These are phyloP conservation scores for Pseudoturritis turrita DNA, from an alignment of 345 rosid species.

Conservation along the genomic window DNA sequence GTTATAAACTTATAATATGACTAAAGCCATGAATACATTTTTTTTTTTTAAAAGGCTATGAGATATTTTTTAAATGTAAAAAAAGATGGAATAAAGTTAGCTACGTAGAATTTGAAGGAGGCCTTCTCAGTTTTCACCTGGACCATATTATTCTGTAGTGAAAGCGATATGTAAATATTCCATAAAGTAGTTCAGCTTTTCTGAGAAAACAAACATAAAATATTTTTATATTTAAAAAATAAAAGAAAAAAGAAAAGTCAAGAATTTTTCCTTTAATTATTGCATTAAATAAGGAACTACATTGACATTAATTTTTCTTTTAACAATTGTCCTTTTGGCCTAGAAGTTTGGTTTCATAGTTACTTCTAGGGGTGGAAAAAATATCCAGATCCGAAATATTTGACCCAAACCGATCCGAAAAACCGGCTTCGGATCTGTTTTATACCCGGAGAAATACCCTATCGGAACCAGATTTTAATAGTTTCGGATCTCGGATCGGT, in stretches of 20 bases:
- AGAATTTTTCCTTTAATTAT: neutral
- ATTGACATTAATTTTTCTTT: neutral
- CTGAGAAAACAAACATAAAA: neutral
- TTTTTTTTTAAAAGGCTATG: neutral
- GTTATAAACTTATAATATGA: neutral
- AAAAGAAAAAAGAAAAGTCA: neutral
- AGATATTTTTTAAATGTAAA: neutral
- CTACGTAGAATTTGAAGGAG: neutral
- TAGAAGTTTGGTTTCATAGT: neutral
- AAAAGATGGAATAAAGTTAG: neutral
- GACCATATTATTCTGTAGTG: too few species aligned
- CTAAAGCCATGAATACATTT: neutral
- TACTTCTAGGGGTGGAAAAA: too few species aligned
- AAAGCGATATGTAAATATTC: too few species aligned
- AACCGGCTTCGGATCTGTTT: too few species aligned
- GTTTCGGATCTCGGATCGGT: too few species aligned
- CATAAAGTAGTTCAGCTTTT: conserved; percentile 21
- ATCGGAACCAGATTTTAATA: too few species aligned
- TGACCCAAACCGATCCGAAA: too few species aligned
- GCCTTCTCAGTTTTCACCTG: neutral
- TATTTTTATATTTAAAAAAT: neutral
- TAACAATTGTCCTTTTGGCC: neutral
- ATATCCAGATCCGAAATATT: too few species aligned
- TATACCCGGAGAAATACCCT: too few species aligned
- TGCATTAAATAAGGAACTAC: neutral